Base-by-base conservation (phyloP, 2,329 filamentous ascomycete genomes). In the Neopestalotiopsis clavispora region DNA sequence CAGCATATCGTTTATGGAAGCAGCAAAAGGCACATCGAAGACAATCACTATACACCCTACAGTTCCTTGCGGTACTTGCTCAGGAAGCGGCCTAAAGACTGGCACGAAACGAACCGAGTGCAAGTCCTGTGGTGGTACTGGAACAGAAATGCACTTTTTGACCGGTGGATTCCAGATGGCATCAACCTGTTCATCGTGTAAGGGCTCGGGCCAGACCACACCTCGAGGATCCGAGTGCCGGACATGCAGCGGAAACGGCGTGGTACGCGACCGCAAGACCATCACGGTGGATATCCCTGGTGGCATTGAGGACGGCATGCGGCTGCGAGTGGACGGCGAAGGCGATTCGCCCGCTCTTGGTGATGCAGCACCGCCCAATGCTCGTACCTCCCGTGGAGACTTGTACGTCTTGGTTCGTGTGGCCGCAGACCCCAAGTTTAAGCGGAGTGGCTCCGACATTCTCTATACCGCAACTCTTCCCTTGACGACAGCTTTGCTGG, bases 251-350 rank as follows among this genome's bases (percentile, higher is more conserved):
- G 96, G 96, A 49, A 90, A 94, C 67, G 96, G 96, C 60, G 95
- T 97, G 17, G 88, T 94, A 45, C 88, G 94, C 74, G 94, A 97
- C 76, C 87, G 90, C 71, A 94, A 93, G 83, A 94, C 92, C 0
- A 90, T 99, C 64, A 92, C 89, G 34, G 88, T 99, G 58, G 95
- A 98, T 75, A 98, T 99, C 60, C 96, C 96, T 1, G 94, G 93
- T 28, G 96, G 96, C 72, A 94, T 99, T 40, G 96, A 98, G 79
- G 95, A 99, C 79, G 95, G 95, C 67, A 98, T 98, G 95, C 90
- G 94, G 68, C 83, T 99, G 75, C 89, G 94, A 66, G 89, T 99
- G 34, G 89, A 91, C 69, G 93, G 93, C 32, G 94, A 97, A 77
- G 96, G 96, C 72, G 95, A 99, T 77, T 91, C 94, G 17, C 92